phyloP scores from a whole-genome alignment of 768 basidiomycete genomes.

The Boletus rex-veris region DNA sequence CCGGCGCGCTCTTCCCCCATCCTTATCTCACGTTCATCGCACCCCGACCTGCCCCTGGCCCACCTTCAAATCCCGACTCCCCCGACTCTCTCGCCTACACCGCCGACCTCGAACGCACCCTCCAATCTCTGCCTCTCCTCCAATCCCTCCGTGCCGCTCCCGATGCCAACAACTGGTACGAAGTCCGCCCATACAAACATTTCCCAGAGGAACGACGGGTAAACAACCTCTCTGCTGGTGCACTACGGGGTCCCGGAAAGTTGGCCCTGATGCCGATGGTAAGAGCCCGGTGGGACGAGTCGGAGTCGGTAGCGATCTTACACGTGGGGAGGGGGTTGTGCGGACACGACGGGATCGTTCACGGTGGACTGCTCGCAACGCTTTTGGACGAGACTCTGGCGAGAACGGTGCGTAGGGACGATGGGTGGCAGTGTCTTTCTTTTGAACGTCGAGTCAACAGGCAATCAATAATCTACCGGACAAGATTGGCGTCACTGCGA shows the following conservation, averaged over 20 bases:
- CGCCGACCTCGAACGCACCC: slow-evolving; percentile 56
- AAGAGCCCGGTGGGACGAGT: slow-evolving; percentile 70
- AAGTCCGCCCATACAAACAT: slow-evolving; percentile 66
- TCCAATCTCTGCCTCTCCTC: slow-evolving; percentile 66
- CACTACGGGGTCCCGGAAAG: slow-evolving; percentile 84
- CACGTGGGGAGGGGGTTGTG: slow-evolving; percentile 87
- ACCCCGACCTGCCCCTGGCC: slow-evolving; percentile 74
- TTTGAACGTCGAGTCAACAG: slow-evolving; percentile 36
- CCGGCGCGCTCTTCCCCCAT: slow-evolving; percentile 72
- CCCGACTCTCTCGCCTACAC: slow-evolving; percentile 57
- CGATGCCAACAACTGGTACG: slow-evolving; percentile 67
- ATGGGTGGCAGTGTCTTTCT: not conserved
- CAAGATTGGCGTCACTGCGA: slow-evolving; percentile 91
- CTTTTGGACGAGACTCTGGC: slow-evolving; percentile 83
- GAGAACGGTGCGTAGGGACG: slow-evolving; percentile 56
- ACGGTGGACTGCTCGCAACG: slow-evolving; percentile 90
- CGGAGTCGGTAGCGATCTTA: slow-evolving; percentile 63
- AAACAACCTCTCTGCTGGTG: slow-evolving; percentile 81
- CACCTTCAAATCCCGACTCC: slow-evolving; percentile 50
- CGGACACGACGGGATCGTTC: slow-evolving; percentile 92
- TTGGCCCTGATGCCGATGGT: slow-evolving; percentile 79
- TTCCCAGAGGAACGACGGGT: slow-evolving; percentile 71
- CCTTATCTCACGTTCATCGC: slow-evolving; percentile 62
- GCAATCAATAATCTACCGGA: slow-evolving; percentile 84
- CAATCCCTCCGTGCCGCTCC: slow-evolving; percentile 43